phyloP scores from a whole-genome alignment of 2,329 filamentous ascomycete genomes.

The Coniochaeta sp. region DNA sequence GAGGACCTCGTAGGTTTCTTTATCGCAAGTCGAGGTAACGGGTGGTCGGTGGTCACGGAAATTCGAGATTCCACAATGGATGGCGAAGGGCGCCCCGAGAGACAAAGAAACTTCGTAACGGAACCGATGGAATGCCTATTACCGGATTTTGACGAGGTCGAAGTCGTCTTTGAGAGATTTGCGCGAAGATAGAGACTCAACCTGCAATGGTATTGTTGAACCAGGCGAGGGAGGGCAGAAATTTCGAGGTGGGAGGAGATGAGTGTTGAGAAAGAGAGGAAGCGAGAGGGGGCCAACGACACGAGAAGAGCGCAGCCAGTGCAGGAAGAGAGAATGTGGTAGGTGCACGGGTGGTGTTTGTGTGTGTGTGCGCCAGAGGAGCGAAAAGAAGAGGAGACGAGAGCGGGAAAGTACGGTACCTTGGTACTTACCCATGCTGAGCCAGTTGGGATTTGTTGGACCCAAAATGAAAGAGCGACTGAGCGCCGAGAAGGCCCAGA shows the following conservation, averaged over 20 bases:
- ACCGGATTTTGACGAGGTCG: not conserved
- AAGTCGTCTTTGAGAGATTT: not conserved
- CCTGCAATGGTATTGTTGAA: slow-evolving; percentile 1
- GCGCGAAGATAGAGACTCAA: not conserved
- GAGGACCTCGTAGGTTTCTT: not conserved
- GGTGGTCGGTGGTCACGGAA: too few species aligned
- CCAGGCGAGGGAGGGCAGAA: slow-evolving; percentile 15
- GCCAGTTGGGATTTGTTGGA: not conserved
- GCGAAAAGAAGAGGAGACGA: slow-evolving; percentile 1
- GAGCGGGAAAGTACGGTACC: not conserved
- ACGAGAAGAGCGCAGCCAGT: slow-evolving; percentile 9
- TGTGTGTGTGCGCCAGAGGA: not conserved
- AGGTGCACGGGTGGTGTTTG: not conserved
- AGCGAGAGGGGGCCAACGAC: slow-evolving; percentile 16
- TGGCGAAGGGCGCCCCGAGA: slow-evolving; percentile 20
- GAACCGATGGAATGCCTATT: slow-evolving; percentile 10
- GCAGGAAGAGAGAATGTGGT: slow-evolving; percentile 5
- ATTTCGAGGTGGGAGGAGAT: slow-evolving; percentile 11
- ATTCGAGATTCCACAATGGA: slow-evolving; percentile 16
- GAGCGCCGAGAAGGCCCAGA: not conserved
- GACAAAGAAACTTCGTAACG: slow-evolving; percentile 17
- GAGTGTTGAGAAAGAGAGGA: slow-evolving; percentile 15
- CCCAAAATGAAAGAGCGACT: not conserved
- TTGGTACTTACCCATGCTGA: not conserved
- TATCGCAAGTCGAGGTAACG: not conserved